Conservation (phyloP, 352 stramenopile genomes). For the Phytophthora multivora region DNA sequence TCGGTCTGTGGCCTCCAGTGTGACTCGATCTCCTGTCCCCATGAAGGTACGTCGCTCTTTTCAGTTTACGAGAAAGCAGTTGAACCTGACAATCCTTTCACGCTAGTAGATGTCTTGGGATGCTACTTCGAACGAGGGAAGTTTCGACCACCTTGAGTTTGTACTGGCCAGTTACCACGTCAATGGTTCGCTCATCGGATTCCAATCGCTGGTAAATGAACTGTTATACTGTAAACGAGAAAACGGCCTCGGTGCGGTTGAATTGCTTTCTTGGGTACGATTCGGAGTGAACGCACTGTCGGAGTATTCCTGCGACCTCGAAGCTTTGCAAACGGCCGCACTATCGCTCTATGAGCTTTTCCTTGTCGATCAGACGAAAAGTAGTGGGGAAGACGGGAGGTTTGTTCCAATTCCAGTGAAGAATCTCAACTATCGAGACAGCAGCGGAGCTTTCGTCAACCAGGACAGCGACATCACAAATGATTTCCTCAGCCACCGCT, state of each 20-base stretch:
- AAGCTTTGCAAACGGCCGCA: constrained; percentile 38
- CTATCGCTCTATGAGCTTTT: constrained; percentile 92
- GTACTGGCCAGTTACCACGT: constrained; percentile 86
- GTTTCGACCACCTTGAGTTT: constrained; percentile 79
- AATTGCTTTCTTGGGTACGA: constrained; percentile 64
- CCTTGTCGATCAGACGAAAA: constrained; percentile 82
- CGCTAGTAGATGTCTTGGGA: constrained; percentile 81
- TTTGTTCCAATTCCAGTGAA: constrained; percentile 90
- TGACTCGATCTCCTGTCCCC: constrained; percentile 69
- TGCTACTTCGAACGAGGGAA: constrained; percentile 45
- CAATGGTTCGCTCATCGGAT: constrained; percentile 87
- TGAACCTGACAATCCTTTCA: constrained; percentile 2
- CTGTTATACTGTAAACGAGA: constrained; percentile 78
- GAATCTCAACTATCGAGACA: constrained; percentile 83
- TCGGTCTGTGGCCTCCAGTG: constrained; percentile 46
- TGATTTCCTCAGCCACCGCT: constrained; percentile 90
- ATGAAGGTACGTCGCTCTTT: constrained; percentile 61
- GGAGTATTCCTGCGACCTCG: constrained; percentile 77
- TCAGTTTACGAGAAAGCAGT: neutral
- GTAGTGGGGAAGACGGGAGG: constrained; percentile 44
- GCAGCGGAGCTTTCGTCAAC: constrained; percentile 74
- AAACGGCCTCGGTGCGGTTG: constrained; percentile 5
- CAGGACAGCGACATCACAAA: constrained; percentile 79
- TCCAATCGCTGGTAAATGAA: constrained; percentile 72
- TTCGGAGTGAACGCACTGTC: constrained; percentile 75